Conservation (phyloP, 306 rosid genomes). For the Vigna trinervia region DNA sequence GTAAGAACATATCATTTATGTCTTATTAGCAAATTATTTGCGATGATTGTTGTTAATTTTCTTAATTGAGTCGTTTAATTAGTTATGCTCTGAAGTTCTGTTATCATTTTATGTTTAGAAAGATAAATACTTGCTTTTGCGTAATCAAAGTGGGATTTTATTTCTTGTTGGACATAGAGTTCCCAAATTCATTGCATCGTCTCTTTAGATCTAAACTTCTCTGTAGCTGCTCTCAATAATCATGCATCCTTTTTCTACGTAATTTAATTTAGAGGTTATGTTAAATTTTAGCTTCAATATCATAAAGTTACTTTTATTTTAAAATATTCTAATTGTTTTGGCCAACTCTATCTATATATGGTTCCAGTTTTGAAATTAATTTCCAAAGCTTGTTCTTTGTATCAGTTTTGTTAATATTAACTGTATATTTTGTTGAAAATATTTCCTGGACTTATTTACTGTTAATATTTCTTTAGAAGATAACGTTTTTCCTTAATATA, state of each 20-base stretch:
- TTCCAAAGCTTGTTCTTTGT: not conserved
- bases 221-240: not conserved
- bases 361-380: not conserved
- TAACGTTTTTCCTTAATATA: too few species aligned
- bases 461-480: not conserved
- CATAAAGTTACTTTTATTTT: not conserved
- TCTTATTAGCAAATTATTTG: not conserved
- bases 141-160: not conserved
- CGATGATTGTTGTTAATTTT: not conserved
- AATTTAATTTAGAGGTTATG: not conserved
- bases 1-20: constrained; percentile 6
- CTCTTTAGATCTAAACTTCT: not conserved
- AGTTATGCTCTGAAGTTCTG: not conserved
- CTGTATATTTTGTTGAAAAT: not conserved
- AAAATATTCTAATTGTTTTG: not conserved
- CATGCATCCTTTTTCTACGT: not conserved
- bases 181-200: not conserved
- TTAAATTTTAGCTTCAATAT: not conserved
- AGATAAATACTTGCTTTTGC: not conserved
- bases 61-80: not conserved
- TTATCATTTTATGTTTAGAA: not conserved
- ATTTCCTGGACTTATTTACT: not conserved
- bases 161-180: not conserved
- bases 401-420: not conserved
- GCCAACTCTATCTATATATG: not conserved